Conservation (phyloP, 2,329 filamentous ascomycete species). For the Tympanopsis confertula region DNA sequence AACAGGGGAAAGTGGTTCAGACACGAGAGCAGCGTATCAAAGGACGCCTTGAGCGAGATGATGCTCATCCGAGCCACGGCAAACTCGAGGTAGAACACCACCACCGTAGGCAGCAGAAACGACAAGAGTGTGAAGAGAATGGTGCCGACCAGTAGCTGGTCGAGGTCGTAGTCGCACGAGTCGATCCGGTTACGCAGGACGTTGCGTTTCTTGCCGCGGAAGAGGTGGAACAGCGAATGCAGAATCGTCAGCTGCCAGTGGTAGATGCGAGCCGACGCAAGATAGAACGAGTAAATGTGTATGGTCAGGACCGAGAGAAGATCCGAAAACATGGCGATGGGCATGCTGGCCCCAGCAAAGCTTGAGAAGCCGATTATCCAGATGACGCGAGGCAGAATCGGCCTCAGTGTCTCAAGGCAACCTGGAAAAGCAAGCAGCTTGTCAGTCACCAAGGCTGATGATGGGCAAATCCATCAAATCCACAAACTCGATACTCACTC, state of each 20-base stretch:
- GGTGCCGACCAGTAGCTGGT: slow-evolving; percentile 89
- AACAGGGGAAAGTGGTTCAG: slow-evolving; percentile 97
- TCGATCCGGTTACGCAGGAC: slow-evolving; percentile 94
- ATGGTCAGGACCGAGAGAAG: slow-evolving; percentile 81
- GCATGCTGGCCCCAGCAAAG: slow-evolving; percentile 93
- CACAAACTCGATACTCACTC: slow-evolving; percentile 47
- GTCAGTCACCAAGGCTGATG: too few relatives aligned
- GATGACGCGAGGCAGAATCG: slow-evolving; percentile 71
- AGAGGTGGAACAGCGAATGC: slow-evolving; percentile 94
- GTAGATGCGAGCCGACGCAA: slow-evolving; percentile 91
- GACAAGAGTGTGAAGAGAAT: slow-evolving; percentile 93
- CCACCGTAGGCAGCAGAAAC: slow-evolving; percentile 85
- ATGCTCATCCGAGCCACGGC: slow-evolving; percentile 89
- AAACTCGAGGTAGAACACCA: slow-evolving; percentile 95
- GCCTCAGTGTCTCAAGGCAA: slow-evolving; percentile 66
- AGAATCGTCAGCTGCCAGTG: slow-evolving; percentile 98
- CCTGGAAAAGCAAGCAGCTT: slow-evolving; percentile 28
- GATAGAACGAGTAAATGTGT: slow-evolving; percentile 96
- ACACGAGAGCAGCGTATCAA: slow-evolving; percentile 86
- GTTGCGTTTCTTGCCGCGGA: slow-evolving; percentile 95
- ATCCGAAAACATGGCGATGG: slow-evolving; percentile 90
- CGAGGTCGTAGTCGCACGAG: slow-evolving; percentile 95
- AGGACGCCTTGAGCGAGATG: slow-evolving; percentile 78
- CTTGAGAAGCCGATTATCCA: slow-evolving; percentile 89
- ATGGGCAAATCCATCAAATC: too few relatives aligned